Conservation (phyloP, 441 rosid species). For the Kokia cookei region DNA sequence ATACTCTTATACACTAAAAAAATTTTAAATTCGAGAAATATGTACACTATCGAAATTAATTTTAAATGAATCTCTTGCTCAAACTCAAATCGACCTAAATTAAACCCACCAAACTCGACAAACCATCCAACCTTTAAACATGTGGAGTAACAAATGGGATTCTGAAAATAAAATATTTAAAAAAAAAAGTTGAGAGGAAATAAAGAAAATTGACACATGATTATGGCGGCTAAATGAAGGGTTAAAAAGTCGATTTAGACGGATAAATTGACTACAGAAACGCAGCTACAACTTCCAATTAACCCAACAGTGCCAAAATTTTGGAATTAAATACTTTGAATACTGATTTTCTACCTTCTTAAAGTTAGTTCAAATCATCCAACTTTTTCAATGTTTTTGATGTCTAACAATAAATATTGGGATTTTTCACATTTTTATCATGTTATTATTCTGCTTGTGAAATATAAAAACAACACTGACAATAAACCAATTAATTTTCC, state of each 20-base stretch:
- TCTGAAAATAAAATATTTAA: background rate
- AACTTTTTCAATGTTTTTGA: background rate
- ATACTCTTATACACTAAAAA: too few relatives aligned
- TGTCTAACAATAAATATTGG: background rate
- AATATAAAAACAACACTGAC: too few relatives aligned
- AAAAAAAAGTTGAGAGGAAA: background rate
- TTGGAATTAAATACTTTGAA: background rate
- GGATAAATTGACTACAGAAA: background rate
- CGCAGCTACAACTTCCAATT: background rate
- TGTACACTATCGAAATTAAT: too few relatives aligned
- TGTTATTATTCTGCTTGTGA: background rate
- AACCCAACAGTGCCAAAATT: background rate
- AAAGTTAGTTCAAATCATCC: background rate
- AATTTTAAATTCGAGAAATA: too few relatives aligned
- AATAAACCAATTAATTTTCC: too few relatives aligned
- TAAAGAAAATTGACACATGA: background rate
- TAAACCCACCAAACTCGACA: too few relatives aligned
- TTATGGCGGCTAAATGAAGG: background rate
- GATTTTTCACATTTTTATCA: background rate
- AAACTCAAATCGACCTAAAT: too few relatives aligned
- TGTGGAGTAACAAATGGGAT: background rate
- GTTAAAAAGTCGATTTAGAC: background rate
- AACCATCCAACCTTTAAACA: too few relatives aligned
- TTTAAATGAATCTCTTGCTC: too few relatives aligned
- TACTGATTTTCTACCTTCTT: background rate